Evolutionary conservation across 371 early-diverging fungal species (phyloP).

Genomic region (Cokeromyces recurvatus): DNA sequence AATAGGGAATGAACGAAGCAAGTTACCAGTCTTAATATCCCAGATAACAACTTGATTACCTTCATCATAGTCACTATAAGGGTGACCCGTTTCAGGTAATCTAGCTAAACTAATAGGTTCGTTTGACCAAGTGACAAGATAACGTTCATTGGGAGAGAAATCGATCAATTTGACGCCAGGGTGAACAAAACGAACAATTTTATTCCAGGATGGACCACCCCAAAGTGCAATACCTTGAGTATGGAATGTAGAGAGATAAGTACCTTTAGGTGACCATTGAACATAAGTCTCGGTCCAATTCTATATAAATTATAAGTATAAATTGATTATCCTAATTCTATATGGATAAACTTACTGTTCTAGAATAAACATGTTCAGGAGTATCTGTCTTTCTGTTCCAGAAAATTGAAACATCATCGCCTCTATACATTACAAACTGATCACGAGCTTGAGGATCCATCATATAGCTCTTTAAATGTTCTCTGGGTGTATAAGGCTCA

Average conservation of each 20-base stretch:
- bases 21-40: conserved; percentile 84
- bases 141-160: conserved; percentile 92
- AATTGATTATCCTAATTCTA: no score
- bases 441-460: conserved; percentile 84
- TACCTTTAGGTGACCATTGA: conserved; percentile 93
- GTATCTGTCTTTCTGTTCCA: conserved; percentile 89
- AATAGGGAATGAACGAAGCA: conserved; percentile 85
- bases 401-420: conserved; percentile 76
- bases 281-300: conserved; percentile 95
- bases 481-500: conserved; percentile 73
- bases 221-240: conserved; percentile 92
- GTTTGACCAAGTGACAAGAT: conserved; percentile 87
- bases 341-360: conserved; percentile 58
- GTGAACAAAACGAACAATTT: conserved; percentile 89
- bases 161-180: conserved; percentile 89
- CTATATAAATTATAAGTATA: conserved; percentile 18
- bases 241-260: conserved; percentile 92
- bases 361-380: conserved; percentile 73
- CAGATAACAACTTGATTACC: conserved; percentile 82
- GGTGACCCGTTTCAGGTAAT: conserved; percentile 55
- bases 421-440: conserved; percentile 87
- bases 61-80: conserved; percentile 71
- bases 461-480: conserved; percentile 90
- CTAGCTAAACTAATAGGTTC: conserved; percentile 71
- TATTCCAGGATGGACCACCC: conserved; percentile 93